A percentile compares a stretch with the other conserved stretches of the same genome.
Evolutionary conservation across 768 basidiomycete species (phyloP).

Genomic region (Crassisporium funariophilum): DNA sequence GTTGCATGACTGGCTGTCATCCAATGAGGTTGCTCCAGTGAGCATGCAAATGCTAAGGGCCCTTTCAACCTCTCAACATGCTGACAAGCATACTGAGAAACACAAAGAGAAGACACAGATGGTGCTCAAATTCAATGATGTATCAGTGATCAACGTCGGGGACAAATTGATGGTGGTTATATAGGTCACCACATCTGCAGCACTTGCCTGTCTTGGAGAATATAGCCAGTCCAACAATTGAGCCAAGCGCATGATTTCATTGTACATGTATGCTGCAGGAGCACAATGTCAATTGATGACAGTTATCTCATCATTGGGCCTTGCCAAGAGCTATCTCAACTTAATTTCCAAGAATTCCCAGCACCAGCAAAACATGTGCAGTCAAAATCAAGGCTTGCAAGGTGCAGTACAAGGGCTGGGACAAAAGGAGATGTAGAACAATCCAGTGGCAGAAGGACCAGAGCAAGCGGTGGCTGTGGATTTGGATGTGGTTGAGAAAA

Average conservation of each 20-base stretch:
- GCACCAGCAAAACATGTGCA: neutral
- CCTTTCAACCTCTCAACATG: slow-evolving; percentile 21
- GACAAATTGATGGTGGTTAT: neutral
- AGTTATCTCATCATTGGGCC: slow-evolving; percentile 29
- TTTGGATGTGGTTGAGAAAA: neutral
- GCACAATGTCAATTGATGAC: slow-evolving; percentile 32
- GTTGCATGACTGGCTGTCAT: neutral
- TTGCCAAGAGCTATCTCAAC: slow-evolving; percentile 31
- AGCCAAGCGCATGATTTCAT: slow-evolving; percentile 23
- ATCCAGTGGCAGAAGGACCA: neutral
- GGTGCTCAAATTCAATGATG: slow-evolving; percentile 9
- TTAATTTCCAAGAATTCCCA: slow-evolving; percentile 20
- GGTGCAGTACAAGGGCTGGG: no score
- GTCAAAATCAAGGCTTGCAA: neutral
- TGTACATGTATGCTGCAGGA: slow-evolving; percentile 36
- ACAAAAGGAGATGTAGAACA: no score
- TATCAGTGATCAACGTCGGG: neutral
- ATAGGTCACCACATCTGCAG: slow-evolving; percentile 24
- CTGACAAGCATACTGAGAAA: neutral
- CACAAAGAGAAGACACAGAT: slow-evolving; percentile 13
- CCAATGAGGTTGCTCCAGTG: slow-evolving; percentile 11
- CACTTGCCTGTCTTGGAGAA: slow-evolving; percentile 25
- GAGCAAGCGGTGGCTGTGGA: neutral
- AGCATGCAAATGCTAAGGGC: slow-evolving; percentile 15
- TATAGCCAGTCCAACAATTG: slow-evolving; percentile 35